Evolutionary conservation across 306 rosid species (phyloP).

Genomic region (Abrus pulchellus): DNA sequence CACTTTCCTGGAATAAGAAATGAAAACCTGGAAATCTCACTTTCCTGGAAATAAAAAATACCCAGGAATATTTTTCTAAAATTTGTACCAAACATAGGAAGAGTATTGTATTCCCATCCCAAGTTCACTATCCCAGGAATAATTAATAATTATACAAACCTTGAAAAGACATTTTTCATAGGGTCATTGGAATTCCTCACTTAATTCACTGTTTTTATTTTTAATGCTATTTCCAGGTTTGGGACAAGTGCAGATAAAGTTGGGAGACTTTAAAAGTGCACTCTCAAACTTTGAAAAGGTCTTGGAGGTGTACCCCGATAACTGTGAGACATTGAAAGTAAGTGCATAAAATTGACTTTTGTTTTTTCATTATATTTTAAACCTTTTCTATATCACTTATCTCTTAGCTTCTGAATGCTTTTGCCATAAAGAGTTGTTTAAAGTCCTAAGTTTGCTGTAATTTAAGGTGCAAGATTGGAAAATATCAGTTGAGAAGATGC

Average conservation of each 20-base stretch:
- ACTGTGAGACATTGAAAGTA: constrained; percentile 93
- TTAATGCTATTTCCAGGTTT: constrained; percentile 66
- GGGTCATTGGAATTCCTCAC: constrained; percentile 22
- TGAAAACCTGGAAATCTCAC: too few species aligned
- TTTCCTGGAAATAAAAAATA: too few species aligned
- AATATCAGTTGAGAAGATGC: constrained; percentile 22
- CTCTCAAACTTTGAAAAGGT: constrained; percentile 92
- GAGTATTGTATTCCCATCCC: too few species aligned
- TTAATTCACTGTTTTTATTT: constrained; percentile 41
- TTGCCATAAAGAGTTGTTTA: background rate
- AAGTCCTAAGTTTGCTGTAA: constrained; percentile 25
- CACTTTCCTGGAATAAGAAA: too few species aligned
- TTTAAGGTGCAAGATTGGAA: constrained; percentile 35
- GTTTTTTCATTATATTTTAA: background rate
- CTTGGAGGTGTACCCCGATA: constrained; percentile 89
- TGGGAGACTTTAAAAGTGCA: constrained; percentile 97
- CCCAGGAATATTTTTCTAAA: too few species aligned
- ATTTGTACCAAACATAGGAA: too few species aligned
- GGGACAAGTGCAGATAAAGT: constrained; percentile 97
- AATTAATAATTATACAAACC: too few species aligned
- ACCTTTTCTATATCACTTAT: constrained; percentile 22
- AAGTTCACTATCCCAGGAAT: too few species aligned
- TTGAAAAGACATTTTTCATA: constrained; percentile 25
- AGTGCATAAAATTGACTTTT: constrained; percentile 51
- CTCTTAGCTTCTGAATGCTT: constrained; percentile 9